A percentile compares a stretch with the other conserved stretches of the same genome.
Conservation (phyloP, 176 grass and related monocot genomes). For the Hyparrhenia diplandra region DNA sequence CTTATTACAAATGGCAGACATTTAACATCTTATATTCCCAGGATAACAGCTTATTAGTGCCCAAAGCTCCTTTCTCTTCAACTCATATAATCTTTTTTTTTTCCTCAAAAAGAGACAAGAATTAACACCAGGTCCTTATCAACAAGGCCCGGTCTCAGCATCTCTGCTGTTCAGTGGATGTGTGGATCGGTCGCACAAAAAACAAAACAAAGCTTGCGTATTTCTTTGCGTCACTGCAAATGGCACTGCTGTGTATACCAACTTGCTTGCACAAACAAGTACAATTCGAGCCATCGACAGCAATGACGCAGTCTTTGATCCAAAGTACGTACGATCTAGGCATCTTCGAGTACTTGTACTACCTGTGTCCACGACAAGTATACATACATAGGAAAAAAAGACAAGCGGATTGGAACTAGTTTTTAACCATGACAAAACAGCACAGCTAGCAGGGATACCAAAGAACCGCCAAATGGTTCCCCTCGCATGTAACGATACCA, state of each 20-base stretch:
- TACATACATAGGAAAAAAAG: neutral
- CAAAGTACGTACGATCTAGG: neutral
- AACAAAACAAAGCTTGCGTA: neutral
- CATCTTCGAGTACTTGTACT: no score
- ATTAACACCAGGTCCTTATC: neutral
- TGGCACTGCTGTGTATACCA: neutral
- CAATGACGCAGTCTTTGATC: neutral
- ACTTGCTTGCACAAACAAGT: neutral
- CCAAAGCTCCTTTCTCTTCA: neutral
- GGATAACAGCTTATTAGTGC: neutral
- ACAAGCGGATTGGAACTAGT: conserved; percentile 5
- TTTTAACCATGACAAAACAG: conserved; percentile 17
- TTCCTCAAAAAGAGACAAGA: neutral
- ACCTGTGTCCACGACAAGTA: neutral
- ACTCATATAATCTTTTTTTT: neutral
- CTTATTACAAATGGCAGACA: conserved; percentile 16
- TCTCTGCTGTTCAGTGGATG: neutral
- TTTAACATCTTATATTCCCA: neutral
- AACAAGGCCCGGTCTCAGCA: neutral
- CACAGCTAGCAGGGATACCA: neutral
- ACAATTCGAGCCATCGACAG: neutral
- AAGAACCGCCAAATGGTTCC: conserved; percentile 24
- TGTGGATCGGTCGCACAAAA: neutral
- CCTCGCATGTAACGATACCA: conserved; percentile 18
- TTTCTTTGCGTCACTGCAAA: neutral